A percentile compares a stretch with the other conserved stretches of the same genome.
Conservation (phyloP, 2,329 filamentous ascomycete genomes). For the Elsinoe ampelina region DNA sequence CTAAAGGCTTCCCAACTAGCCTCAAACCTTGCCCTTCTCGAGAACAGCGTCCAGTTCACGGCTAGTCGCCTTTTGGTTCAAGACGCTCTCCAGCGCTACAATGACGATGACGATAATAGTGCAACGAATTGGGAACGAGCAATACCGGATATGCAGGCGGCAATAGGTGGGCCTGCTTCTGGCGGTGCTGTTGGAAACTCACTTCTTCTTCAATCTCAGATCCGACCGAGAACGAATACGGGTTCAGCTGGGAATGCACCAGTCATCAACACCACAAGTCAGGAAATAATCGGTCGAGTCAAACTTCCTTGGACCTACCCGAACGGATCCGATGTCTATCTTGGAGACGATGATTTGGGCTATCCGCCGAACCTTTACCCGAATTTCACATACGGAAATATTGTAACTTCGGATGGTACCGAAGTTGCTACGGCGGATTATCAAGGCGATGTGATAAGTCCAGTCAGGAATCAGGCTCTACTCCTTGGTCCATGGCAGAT, state of each 20-base stretch:
- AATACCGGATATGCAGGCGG: conserved; percentile 57
- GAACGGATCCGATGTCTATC: conserved; percentile 49
- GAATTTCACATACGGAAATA: conserved; percentile 57
- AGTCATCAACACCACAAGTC: conserved; percentile 54
- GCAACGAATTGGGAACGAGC: conserved; percentile 53
- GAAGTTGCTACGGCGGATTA: conserved; percentile 32
- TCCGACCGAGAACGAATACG: conserved; percentile 61
- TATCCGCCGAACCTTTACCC: conserved; percentile 68
- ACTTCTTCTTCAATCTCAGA: conserved; percentile 58
- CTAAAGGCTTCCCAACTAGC: conserved; percentile 77
- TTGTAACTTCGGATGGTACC: conserved; percentile 27
- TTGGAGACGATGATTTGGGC: conserved; percentile 55
- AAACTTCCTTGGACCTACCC: conserved; percentile 51
- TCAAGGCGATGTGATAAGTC: conserved; percentile 33
- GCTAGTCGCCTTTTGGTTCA: conserved; percentile 53
- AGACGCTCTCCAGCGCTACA: conserved; percentile 41
- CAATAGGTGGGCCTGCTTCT: conserved; percentile 47
- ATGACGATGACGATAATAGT: conserved; percentile 46
- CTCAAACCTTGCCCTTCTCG: conserved; percentile 68
- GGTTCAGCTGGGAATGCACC: conserved; percentile 42
- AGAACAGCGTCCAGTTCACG: conserved; percentile 64
- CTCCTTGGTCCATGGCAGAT: conserved; percentile 66
- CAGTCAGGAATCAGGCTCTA: conserved; percentile 45
- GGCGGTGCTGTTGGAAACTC: conserved; percentile 37
- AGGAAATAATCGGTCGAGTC: conserved; percentile 36